These are phyloP conservation scores for Pulveroboletus sp. DNA, from an alignment of 768 basidiomycete genomes.

Conservation along the genomic window DNA sequence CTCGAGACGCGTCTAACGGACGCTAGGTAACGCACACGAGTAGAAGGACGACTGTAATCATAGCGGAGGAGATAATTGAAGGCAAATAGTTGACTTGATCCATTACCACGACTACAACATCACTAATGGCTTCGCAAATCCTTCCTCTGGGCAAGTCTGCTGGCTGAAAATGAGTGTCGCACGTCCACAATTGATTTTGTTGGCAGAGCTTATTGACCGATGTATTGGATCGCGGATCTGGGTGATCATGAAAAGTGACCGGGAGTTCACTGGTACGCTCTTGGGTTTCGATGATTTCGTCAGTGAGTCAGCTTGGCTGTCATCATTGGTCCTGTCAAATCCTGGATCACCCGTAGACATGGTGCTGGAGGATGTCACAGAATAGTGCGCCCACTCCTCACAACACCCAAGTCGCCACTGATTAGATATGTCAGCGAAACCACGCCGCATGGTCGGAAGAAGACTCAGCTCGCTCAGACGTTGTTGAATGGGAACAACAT, in stretches of 20 bases:
- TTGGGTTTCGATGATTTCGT: conserved; percentile 99
- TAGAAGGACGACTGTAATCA: conserved; percentile 21
- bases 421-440: conserved; percentile 70
- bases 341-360: conserved; percentile 53
- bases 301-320: conserved; percentile 62
- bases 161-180: neutral
- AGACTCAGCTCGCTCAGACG: conserved; percentile 83
- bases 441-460: conserved; percentile 78
- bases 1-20: conserved; percentile 33
- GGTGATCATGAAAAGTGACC: conserved; percentile 98
- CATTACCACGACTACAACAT: conserved; percentile 4
- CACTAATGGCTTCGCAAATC: conserved; percentile 87
- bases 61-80: conserved; percentile 20
- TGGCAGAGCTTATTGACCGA: conserved; percentile 87
- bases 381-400: conserved; percentile 64
- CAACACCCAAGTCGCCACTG: too few species aligned
- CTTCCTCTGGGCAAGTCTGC: conserved; percentile 73
- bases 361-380: conserved; percentile 94
- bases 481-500: conserved; percentile 94
- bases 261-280: conserved; percentile 93
- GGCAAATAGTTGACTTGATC: neutral
- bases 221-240: conserved; percentile 97
- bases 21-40: conserved; percentile 21
- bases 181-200: neutral
- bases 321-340: neutral